These are phyloP conservation scores for Exutisphaerella laricina DNA, from an alignment of 2,329 filamentous ascomycete genomes.

Conservation along the genomic window DNA sequence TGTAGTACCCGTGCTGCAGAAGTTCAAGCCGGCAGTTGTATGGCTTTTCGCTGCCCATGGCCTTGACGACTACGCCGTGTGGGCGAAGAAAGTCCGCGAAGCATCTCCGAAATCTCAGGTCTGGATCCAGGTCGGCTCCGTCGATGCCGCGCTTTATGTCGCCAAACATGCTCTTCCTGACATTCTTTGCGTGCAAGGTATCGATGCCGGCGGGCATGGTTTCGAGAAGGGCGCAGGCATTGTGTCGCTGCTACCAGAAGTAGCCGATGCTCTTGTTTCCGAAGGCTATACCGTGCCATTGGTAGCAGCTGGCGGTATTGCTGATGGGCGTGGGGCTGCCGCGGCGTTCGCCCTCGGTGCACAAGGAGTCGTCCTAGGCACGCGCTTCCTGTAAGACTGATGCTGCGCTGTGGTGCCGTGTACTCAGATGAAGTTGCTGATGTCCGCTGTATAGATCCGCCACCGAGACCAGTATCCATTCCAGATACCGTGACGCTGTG, in stretches of 20 bases:
- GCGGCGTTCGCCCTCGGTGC: constrained; percentile 52
- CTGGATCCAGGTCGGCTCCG: constrained; percentile 58
- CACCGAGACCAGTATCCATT: constrained; percentile 38
- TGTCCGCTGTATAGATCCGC: constrained; percentile 11
- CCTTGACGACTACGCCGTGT: constrained; percentile 34
- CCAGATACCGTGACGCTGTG: constrained; percentile 45
- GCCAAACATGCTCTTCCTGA: constrained; percentile 46
- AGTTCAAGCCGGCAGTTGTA: constrained; percentile 54
- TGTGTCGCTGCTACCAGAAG: constrained; percentile 54
- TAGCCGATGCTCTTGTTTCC: constrained; percentile 42
- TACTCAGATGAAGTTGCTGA: constrained; percentile 29
- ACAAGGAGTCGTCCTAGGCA: constrained; percentile 55
- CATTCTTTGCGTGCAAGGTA: constrained; percentile 57
- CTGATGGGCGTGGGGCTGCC: constrained; percentile 50
- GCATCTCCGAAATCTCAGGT: constrained; percentile 40
- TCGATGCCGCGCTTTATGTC: constrained; percentile 50
- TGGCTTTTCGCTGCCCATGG: constrained; percentile 61
- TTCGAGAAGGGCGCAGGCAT: constrained; percentile 51
- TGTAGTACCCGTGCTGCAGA: constrained; percentile 47
- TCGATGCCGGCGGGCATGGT: constrained; percentile 61
- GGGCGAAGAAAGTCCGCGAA: constrained; percentile 29
- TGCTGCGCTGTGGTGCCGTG: no score
- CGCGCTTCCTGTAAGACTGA: constrained; percentile 51
- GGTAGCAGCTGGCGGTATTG: constrained; percentile 54
- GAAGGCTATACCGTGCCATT: constrained; percentile 38